Evolutionary conservation across 176 grass and related monocot genomes (phyloP), one percentile per base, ranked within the genome.

Genomic region (Triticum timopheevii): DNA sequence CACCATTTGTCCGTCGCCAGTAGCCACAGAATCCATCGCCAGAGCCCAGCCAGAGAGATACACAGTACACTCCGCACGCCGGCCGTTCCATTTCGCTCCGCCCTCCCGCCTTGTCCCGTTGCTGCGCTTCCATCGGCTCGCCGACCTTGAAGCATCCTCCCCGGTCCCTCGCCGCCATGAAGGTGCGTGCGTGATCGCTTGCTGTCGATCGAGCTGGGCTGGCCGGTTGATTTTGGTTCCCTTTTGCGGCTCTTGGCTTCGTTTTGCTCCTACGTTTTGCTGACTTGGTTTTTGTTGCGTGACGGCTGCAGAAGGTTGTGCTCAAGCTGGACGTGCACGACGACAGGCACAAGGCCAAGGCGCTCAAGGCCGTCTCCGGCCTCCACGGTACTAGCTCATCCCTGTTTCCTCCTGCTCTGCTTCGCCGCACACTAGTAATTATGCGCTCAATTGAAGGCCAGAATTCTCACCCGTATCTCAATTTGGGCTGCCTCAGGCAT

Each of bases 311-410:
- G 93, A 93, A 95, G 65, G 34, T 94, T 3, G 87, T 99, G 78
- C 56, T 99, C 13, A 94, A 99, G 77, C 76, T 99, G 87, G 85
- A 94, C 64, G 50, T 99, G 74, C 94, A 96, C 84, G 90, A 96
- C 72, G 62, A 91, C 61, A 94, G 67, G 86, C 90, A 94, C 1
- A 99, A 99, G 92, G 77, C 88, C 87, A 96, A 84, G 89, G 97
- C 92, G 44, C 70, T 99, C 80, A 94, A 89, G 50, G 61, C 78
- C 1, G 97, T 94, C 54, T 94, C 97, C 42, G 36, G 34, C 4
- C 92, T 94, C 67, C 49, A 22, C 2, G 97, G 96, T 93, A 88
- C 38, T 0, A 30, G 19, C 6, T 27, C n/a, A 15, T 24, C 11
- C 42, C 2, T 33, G 20, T 47, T 54, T 22, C 54, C 28, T 78